Conservation (phyloP, 2,329 filamentous ascomycete genomes). For the Tolypocladium amazonense region DNA sequence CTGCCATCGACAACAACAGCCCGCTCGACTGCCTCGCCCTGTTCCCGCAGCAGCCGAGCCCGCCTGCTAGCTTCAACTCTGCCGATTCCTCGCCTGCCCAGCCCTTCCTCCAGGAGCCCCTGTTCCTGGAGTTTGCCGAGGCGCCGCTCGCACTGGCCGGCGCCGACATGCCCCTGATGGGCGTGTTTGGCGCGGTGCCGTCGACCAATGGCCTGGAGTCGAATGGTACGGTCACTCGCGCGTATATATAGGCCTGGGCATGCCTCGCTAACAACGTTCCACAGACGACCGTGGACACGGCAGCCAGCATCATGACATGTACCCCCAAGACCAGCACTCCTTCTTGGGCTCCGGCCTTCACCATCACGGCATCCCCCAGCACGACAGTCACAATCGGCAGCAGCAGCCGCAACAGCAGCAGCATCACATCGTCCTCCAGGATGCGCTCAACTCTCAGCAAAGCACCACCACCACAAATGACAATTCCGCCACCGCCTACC, state of each 20-base stretch:
- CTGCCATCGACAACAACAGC: background rate
- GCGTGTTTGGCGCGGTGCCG: conserved; percentile 1
- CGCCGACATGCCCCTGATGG: conserved; percentile 2
- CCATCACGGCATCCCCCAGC: background rate
- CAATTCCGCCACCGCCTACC: background rate
- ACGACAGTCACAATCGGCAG: background rate
- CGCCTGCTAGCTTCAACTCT: background rate
- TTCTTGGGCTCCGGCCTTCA: conserved; percentile 2
- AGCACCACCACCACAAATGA: background rate
- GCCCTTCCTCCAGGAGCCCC: background rate
- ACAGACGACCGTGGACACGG: background rate
- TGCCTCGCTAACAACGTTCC: background rate
- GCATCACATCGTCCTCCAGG: background rate
- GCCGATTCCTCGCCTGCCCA: background rate
- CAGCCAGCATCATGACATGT: conserved; percentile 1
- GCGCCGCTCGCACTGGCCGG: background rate
- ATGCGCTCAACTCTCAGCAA: background rate
- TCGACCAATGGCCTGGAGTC: background rate
- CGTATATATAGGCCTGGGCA: background rate
- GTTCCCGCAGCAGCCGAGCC: background rate
- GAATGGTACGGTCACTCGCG: background rate
- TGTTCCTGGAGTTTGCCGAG: background rate
- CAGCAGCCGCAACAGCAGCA: no score
- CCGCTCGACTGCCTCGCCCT: background rate
- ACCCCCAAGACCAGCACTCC: background rate